phyloP scores from a whole-genome alignment of 129 eudicot genomes.

The Gnaphalium uliginosum region DNA sequence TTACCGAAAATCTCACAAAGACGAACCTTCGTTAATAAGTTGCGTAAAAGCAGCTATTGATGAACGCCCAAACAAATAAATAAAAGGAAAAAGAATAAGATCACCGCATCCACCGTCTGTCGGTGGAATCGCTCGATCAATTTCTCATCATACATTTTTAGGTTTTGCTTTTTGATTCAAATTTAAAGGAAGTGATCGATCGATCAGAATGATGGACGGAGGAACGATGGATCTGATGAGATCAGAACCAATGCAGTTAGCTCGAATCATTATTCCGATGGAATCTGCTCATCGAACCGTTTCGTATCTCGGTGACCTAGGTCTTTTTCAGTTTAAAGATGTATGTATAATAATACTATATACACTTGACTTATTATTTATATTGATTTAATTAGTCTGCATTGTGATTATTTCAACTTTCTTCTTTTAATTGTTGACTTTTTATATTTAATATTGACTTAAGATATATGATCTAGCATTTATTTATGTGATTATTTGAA shows the following conservation, averaged over 20 bases:
- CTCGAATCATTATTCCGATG: slow-evolving; percentile 67
- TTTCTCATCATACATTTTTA: slow-evolving; percentile 21
- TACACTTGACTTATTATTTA: background rate
- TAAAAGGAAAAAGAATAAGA: background rate
- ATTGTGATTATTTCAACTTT: slow-evolving; percentile 21
- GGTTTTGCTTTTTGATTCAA: background rate
- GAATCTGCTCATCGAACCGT: slow-evolving; percentile 81
- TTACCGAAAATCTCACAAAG: background rate
- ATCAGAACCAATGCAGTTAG: slow-evolving; percentile 86
- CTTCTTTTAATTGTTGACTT: background rate
- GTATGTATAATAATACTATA: slow-evolving; percentile 43
- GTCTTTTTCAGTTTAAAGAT: slow-evolving; percentile 85
- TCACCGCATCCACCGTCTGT: slow-evolving; percentile 39
- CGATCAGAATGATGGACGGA: slow-evolving; percentile 37
- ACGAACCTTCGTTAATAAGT: slow-evolving; percentile 24
- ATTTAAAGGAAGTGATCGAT: background rate
- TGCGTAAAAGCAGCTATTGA: slow-evolving; percentile 39
- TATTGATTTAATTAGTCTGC: slow-evolving; percentile 4
- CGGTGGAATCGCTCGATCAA: slow-evolving; percentile 35
- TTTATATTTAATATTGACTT: background rate
- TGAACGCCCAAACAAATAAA: background rate
- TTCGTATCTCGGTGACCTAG: slow-evolving; percentile 87
- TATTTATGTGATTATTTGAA: background rate
- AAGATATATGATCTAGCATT: slow-evolving; percentile 4
- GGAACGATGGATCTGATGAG: slow-evolving; percentile 85